These are phyloP conservation scores for Clavulina sp. DNA, from an alignment of 768 basidiomycete species.

Conservation along the genomic window DNA sequence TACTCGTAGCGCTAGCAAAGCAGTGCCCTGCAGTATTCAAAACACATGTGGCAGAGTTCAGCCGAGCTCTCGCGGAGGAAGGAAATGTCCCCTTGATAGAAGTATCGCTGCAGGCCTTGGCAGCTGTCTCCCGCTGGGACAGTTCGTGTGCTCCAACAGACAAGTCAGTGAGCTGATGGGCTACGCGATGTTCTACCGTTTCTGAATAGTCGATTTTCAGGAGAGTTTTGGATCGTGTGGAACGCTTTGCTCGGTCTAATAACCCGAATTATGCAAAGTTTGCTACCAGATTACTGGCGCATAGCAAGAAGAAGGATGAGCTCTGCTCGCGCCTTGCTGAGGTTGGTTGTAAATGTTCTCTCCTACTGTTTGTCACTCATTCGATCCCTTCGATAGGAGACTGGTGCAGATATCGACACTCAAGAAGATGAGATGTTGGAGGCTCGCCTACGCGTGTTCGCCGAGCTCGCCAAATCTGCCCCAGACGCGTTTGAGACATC, in stretches of 20 bases:
- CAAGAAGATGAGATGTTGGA: constrained; percentile 36
- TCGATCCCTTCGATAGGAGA: constrained; percentile 26
- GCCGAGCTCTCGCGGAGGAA: constrained; percentile 49
- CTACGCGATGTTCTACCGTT: background rate
- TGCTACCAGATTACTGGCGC: constrained; percentile 56
- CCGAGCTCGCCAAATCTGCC: constrained; percentile 50
- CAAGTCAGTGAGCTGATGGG: constrained; percentile 34
- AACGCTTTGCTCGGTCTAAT: constrained; percentile 38
- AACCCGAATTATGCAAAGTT: constrained; percentile 66
- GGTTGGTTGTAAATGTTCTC: constrained; percentile 25
- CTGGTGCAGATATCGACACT: constrained; percentile 34
- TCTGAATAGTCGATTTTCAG: constrained; percentile 21
- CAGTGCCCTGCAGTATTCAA: constrained; percentile 56
- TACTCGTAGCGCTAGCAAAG: constrained; percentile 42
- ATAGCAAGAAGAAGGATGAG: constrained; percentile 34
- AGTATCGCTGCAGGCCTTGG: constrained; percentile 57
- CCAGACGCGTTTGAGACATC: constrained; percentile 61
- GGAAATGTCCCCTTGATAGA: constrained; percentile 35
- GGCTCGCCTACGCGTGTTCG: constrained; percentile 51
- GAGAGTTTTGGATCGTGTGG: constrained; percentile 46
- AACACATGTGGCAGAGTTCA: constrained; percentile 56
- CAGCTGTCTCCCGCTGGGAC: constrained; percentile 45
- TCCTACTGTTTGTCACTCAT: background rate
- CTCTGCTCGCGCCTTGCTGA: constrained; percentile 41
- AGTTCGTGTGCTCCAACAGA: constrained; percentile 39